Base-by-base conservation (phyloP, 1,139 yeast species). In the Yamadazyma oceani region DNA sequence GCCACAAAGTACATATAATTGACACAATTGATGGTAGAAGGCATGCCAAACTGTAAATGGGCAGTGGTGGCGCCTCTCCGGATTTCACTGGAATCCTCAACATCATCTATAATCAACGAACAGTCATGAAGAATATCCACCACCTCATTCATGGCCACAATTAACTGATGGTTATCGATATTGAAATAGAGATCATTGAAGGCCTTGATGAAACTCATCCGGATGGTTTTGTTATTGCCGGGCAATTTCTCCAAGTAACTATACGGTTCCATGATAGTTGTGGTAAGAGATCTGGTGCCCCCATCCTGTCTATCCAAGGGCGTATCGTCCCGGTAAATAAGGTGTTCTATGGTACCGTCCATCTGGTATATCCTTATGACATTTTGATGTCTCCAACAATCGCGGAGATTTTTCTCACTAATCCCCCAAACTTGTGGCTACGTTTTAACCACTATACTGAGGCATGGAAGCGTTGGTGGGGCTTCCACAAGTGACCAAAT, bases 1-100 rank as follows among this genome's bases (percentile, higher is more conserved):
- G 95, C 89, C 30, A 73, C 66, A 55, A 90, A 88, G 57, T 88
- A 85, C 78, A 85, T 83, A 56, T 84, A 78, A 57, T 85, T 87
- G 2, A 94, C 86, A 40, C 90, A 75, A 56, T 89, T 90, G 43
- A 90, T 78, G 3, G 96, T 85, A 51, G 79, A 77, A 0, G 96
- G 89, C 0, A 73, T 59, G 0, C 97, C 97, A 57, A 65, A 89
- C 32, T 82, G 70, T 32, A 76, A 62, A 58, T 89, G 96, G 0
- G 96, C 88, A 3, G 88, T 80, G 1, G 88, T 85, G 16, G 66
- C 60, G 0, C 96, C 96, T 24, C 97, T 63, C 45, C 97, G 69
- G 33, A 77, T 64, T 22, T 61, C 64, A 1, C 95, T 84, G 33
- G 64, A 69, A 56, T 89, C 97, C 54, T 89, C 97, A 22, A 89